phyloP scores from a whole-genome alignment of 2,329 filamentous ascomycete genomes.

The Rhexocercosporidium sp. region DNA sequence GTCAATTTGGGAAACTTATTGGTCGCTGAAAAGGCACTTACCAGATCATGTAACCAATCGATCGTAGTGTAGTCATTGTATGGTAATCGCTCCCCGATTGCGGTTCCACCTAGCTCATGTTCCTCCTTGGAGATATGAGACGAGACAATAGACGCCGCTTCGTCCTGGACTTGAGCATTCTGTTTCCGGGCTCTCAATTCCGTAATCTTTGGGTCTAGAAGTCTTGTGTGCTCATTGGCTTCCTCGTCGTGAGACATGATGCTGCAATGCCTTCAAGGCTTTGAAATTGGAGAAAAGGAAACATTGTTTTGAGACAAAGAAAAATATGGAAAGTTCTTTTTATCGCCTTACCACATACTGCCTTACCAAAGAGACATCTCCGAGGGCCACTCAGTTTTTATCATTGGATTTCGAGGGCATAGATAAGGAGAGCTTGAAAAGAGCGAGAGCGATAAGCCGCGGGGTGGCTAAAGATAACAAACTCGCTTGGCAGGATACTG shows the following conservation, averaged over 20 bases:
- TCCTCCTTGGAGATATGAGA: slow-evolving; percentile 53
- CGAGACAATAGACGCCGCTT: slow-evolving; percentile 31
- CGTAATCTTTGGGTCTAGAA: slow-evolving; percentile 27
- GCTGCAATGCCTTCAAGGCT: neutral
- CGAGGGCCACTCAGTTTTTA: slow-evolving; percentile 2
- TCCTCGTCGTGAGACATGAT: slow-evolving; percentile 31
- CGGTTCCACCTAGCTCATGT: slow-evolving; percentile 49
- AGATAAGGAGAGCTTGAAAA: neutral
- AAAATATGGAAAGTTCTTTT: neutral
- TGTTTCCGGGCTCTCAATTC: slow-evolving; percentile 16
- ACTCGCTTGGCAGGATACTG: neutral
- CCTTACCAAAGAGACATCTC: neutral
- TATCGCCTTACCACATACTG: neutral
- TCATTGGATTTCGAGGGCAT: neutral
- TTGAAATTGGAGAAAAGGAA: neutral
- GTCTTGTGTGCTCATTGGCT: slow-evolving; percentile 31
- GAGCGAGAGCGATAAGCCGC: neutral
- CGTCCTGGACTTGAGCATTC: slow-evolving; percentile 17
- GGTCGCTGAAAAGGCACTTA: slow-evolving; percentile 35
- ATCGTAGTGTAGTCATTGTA: slow-evolving; percentile 68
- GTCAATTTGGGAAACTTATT: neutral
- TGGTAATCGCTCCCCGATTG: slow-evolving; percentile 59
- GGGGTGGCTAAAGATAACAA: neutral
- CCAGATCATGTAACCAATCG: slow-evolving; percentile 65
- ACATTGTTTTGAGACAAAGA: neutral